Conservation (phyloP, 2,329 filamentous ascomycete species). For the Metarhizium robertsii region DNA sequence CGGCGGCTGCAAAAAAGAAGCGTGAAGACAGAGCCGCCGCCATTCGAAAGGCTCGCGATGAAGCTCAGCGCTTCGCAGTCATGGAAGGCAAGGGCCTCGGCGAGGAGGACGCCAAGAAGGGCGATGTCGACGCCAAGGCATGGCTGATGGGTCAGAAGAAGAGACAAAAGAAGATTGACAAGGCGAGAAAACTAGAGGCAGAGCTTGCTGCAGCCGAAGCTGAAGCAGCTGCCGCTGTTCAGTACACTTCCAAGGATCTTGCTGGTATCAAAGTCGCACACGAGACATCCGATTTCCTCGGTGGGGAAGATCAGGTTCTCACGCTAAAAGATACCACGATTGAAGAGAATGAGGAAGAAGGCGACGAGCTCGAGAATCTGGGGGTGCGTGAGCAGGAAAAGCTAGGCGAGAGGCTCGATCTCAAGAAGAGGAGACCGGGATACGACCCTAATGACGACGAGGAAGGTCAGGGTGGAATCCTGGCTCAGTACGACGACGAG, state of each 20-base stretch:
- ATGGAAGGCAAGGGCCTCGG: slow-evolving; percentile 79
- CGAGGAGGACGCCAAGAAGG: slow-evolving; percentile 57
- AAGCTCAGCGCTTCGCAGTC: slow-evolving; percentile 63
- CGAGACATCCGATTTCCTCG: slow-evolving; percentile 71
- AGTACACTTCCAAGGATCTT: slow-evolving; percentile 80
- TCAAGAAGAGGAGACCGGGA: slow-evolving; percentile 82
- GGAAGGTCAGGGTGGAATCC: slow-evolving; percentile 54
- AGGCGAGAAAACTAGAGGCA: slow-evolving; percentile 61
- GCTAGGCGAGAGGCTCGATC: slow-evolving; percentile 64
- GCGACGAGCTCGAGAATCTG: slow-evolving; percentile 80
- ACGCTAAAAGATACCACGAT: slow-evolving; percentile 92
- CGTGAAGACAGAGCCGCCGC: slow-evolving; percentile 74
- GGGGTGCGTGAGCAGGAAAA: slow-evolving; percentile 63
- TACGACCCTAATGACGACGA: slow-evolving; percentile 79
- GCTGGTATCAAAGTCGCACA: slow-evolving; percentile 89
- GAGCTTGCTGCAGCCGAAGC: slow-evolving; percentile 71
- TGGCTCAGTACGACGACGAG: slow-evolving; percentile 93
- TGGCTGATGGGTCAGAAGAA: slow-evolving; percentile 92
- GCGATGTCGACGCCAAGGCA: slow-evolving; percentile 65
- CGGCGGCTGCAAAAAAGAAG: slow-evolving; percentile 66
- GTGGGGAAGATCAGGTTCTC: slow-evolving; percentile 77
- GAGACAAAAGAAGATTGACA: slow-evolving; percentile 81
- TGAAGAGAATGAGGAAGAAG: slow-evolving; percentile 72
- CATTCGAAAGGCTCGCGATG: slow-evolving; percentile 80
- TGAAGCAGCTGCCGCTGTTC: slow-evolving; percentile 47